These are phyloP conservation scores for Colletotrichum kahawae DNA, from an alignment of 2,329 filamentous ascomycete species.

Conservation along the genomic window DNA sequence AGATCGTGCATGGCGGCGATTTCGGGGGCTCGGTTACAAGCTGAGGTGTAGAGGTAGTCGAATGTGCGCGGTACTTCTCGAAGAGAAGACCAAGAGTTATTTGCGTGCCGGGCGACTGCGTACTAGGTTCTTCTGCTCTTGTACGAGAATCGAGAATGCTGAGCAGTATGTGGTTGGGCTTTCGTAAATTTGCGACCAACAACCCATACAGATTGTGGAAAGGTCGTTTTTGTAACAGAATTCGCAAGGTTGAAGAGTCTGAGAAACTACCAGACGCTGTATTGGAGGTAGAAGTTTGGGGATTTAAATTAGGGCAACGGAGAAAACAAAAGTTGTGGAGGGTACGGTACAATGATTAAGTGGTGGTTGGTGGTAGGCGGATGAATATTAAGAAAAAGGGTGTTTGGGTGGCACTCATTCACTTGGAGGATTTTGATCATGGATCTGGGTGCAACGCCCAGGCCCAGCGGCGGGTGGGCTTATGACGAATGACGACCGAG, in stretches of 20 bases:
- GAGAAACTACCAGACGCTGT: neutral
- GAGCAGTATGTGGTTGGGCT: neutral
- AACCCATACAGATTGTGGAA: neutral
- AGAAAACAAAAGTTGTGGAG: constrained; percentile 14
- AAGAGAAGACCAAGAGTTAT: neutral
- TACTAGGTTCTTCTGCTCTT: constrained; percentile 1
- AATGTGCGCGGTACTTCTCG: neutral
- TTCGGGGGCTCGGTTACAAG: neutral
- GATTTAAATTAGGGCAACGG: constrained; percentile 12
- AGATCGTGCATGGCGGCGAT: constrained; percentile 61
- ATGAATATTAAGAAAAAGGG: neutral
- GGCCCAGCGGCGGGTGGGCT: neutral
- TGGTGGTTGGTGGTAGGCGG: constrained; percentile 7
- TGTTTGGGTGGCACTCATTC: neutral
- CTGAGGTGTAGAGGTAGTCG: neutral
- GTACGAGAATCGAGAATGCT: neutral
- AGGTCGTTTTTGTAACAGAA: neutral
- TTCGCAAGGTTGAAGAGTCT: neutral
- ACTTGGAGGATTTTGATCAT: neutral
- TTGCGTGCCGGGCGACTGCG: neutral
- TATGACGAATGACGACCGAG: constrained; percentile 21
- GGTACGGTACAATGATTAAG: neutral
- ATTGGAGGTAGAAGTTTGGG: constrained; percentile 11
- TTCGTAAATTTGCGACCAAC: neutral
- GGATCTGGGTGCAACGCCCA: neutral